phyloP scores from a whole-genome alignment of 1,284 basidiomycete species.

The Erythrobasidium hasegawianum region DNA sequence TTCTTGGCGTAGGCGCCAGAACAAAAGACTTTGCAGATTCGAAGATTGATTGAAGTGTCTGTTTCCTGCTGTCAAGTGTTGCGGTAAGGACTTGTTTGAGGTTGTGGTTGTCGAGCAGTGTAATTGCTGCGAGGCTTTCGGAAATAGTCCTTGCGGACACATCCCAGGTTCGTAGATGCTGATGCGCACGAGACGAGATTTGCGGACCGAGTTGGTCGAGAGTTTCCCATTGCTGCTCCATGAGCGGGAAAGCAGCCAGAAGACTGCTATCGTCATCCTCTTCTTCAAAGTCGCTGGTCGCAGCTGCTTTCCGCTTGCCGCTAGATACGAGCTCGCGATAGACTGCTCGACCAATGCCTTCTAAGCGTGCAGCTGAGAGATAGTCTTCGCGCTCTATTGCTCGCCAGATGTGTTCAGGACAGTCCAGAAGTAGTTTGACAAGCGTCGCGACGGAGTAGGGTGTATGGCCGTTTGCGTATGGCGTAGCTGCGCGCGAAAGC shows the following conservation, averaged over 20 bases:
- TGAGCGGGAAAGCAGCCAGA: conserved; percentile 41
- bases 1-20: background rate
- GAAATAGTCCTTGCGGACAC: conserved; percentile 31
- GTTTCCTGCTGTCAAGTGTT: conserved; percentile 37
- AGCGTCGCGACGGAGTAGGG: conserved; percentile 40
- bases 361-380: conserved; percentile 42
- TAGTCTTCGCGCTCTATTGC: conserved; percentile 37
- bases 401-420: conserved; percentile 37
- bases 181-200: conserved; percentile 37
- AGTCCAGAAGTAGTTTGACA: conserved; percentile 41
- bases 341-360: conserved; percentile 40
- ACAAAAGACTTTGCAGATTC: background rate
- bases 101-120: conserved; percentile 38
- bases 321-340: conserved; percentile 39
- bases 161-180: conserved; percentile 36
- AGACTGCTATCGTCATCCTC: conserved; percentile 4
- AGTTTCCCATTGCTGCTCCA: conserved; percentile 42
- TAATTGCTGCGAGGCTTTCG: conserved; percentile 37
- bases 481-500: conserved; percentile 22
- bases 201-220: conserved; percentile 35
- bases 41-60: conserved; percentile 35
- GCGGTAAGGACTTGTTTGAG: conserved; percentile 29
- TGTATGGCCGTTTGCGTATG: conserved; percentile 19
- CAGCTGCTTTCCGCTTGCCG: conserved; percentile 5
- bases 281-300: conserved; percentile 27